Percentiles rank a stretch among this genome's conserved stretches.
These are phyloP conservation scores for Aegilops tauschii DNA, from an alignment of 176 grass and related monocot genomes.

Conservation along the genomic window DNA sequence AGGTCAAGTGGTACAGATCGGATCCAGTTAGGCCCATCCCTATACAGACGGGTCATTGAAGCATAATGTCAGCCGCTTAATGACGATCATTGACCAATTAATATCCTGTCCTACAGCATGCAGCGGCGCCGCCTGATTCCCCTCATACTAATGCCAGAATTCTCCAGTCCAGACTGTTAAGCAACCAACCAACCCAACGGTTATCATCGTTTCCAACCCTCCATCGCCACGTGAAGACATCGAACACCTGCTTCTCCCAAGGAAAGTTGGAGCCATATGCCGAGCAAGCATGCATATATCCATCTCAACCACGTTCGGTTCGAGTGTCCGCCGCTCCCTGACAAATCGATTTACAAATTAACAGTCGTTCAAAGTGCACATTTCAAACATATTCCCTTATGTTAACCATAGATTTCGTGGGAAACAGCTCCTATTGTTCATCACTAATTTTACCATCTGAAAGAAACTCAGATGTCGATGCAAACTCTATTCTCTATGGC, in stretches of 20 bases:
- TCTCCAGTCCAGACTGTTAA: neutral
- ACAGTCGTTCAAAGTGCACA: too few relatives aligned
- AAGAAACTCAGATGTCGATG: too few relatives aligned
- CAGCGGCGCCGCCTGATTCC: neutral
- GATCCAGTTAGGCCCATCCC: neutral
- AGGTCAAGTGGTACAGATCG: neutral
- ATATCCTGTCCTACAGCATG: neutral
- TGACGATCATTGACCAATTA: neutral
- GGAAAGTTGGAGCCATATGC: conserved; percentile 2
- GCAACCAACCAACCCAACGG: neutral
- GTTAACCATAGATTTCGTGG: too few relatives aligned
- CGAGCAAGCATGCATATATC: neutral
- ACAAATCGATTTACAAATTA: too few relatives aligned
- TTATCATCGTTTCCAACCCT: neutral
- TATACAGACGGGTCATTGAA: neutral
- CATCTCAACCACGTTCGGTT: too few relatives aligned
- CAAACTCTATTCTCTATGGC: too few relatives aligned
- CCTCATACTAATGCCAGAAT: neutral
- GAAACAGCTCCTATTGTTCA: too few relatives aligned
- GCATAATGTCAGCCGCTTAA: neutral
- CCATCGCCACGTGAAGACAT: conserved; percentile 13
- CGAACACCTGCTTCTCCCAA: neutral
- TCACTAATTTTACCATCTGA: too few relatives aligned
- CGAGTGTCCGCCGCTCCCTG: too few relatives aligned
- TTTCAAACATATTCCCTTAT: too few relatives aligned